Evolutionary conservation across 2,329 filamentous ascomycete species (phyloP), one percentile per base, ranked within the genome.

Genomic region (Ustulina deusta): DNA sequence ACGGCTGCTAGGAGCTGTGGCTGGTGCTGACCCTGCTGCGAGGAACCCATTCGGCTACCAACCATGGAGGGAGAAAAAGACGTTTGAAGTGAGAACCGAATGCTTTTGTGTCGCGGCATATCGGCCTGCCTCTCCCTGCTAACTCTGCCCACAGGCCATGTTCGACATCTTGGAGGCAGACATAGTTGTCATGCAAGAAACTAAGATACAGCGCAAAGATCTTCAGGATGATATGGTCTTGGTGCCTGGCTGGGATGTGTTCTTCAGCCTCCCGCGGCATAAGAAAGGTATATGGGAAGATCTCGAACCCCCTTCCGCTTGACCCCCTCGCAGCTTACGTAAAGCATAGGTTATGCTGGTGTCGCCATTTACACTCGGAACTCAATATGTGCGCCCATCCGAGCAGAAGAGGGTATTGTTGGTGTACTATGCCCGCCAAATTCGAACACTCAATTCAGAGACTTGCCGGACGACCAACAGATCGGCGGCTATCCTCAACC

Each of bases 291-390:
- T 32, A 71, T 55, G 20, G 20, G 25, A 40, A 44, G 2, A 46
- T 22, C 4, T 34, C 25, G 13, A 17, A 6, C 9, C 44, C n/a
- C 6, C 20, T 51, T 20, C 55, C 17, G 2, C 20, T 49, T 25
- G 25, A 13, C 29, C 22, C 29, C 22, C 34, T 27, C 34, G 48
- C 13, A 13, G 48, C 51, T 72, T 56, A 74, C 60, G 55, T 13
- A 17, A n/a, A 40, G 27, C 34, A 15, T 42, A 97, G 94, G 96
- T 27, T 99, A 98, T 78, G 97, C 95, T 29, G 96, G 96, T 1
- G 95, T 99, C 1, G 96, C 91, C 3, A 93, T 99, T 40, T 99
- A 97, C 81, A 97, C 94, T 0, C 89, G 93, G n/a, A 96, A 92
- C 77, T 86, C 91, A 3, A 90, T 88, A 40, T 98, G 96, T 79